phyloP scores from a whole-genome alignment of 768 basidiomycete species.

The Calocybe indica region DNA sequence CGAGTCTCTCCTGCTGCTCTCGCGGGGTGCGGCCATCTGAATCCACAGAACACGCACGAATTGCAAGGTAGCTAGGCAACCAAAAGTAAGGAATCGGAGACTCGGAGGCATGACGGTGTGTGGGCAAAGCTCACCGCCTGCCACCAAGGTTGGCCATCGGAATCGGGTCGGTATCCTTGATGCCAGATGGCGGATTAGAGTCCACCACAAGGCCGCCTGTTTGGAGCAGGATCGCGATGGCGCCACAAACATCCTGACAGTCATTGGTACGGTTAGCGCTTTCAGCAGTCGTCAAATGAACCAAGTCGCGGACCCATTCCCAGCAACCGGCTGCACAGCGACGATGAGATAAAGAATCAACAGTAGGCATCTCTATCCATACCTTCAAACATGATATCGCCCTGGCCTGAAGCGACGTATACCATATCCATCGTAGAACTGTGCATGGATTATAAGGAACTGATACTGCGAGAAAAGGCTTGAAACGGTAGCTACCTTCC shows the following conservation, averaged over 20 bases:
- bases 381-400: slow-evolving; percentile 21
- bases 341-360: neutral
- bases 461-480: neutral
- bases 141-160: slow-evolving; percentile 17
- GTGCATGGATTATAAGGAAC: neutral
- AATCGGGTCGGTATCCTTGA: slow-evolving; percentile 10
- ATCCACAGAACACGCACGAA: slow-evolving; percentile 16
- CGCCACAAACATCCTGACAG: slow-evolving; percentile 17
- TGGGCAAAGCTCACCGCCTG: slow-evolving; percentile 7
- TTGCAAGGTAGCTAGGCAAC: slow-evolving; percentile 12
- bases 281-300: neutral
- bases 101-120: neutral
- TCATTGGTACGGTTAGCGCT: neutral
- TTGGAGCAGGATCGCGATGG: slow-evolving; percentile 17
- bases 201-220: slow-evolving; percentile 18
- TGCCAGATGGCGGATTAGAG: slow-evolving; percentile 13
- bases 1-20: slow-evolving; percentile 15
- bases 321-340: slow-evolving; percentile 14
- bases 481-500: slow-evolving; percentile 10
- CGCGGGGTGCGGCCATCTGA: slow-evolving; percentile 9
- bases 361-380: neutral
- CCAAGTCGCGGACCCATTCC: slow-evolving; percentile 15
- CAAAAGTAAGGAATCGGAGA: no score
- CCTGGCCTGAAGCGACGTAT: slow-evolving; percentile 18
- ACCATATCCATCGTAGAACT: slow-evolving; percentile 20